These are phyloP conservation scores for Volvox africanus DNA, from an alignment of 139 green algal species.

Conservation along the genomic window DNA sequence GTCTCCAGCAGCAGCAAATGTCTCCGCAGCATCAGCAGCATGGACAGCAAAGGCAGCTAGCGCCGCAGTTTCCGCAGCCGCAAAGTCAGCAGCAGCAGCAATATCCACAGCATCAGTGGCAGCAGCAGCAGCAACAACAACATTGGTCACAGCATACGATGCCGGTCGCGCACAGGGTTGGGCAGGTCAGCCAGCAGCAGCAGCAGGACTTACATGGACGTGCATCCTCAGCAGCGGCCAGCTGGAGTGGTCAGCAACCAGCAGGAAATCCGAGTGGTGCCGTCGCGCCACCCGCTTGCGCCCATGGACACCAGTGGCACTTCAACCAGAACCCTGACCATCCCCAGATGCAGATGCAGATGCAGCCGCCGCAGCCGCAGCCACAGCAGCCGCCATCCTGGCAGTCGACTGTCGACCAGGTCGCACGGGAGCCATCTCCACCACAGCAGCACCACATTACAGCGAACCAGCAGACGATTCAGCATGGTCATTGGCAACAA, in stretches of 20 bases:
- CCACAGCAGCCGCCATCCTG: not conserved
- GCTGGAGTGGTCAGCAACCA: no score
- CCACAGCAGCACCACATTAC: not conserved
- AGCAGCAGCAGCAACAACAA: not conserved
- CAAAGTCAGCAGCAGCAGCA: not conserved
- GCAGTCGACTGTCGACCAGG: not conserved
- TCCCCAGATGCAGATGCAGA: slow-evolving; percentile 1
- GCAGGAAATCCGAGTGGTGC: no score
- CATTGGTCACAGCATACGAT: not conserved
- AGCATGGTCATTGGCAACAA: not conserved
- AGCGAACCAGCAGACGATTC: not conserved
- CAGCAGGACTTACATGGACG: not conserved
- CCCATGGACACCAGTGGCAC: not conserved
- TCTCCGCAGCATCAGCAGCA: not conserved
- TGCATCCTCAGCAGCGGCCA: not conserved
- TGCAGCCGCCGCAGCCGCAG: not conserved
- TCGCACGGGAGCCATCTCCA: not conserved
- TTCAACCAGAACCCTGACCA: not conserved
- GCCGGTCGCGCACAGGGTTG: not conserved
- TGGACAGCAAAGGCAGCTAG: not conserved
- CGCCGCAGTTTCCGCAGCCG: not conserved
- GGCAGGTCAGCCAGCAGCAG: not conserved
- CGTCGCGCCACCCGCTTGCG: no score
- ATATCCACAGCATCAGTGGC: not conserved
- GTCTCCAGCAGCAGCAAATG: not conserved